These are phyloP conservation scores for Testicularia cyperi DNA, from an alignment of 1,284 basidiomycete genomes.

Conservation along the genomic window DNA sequence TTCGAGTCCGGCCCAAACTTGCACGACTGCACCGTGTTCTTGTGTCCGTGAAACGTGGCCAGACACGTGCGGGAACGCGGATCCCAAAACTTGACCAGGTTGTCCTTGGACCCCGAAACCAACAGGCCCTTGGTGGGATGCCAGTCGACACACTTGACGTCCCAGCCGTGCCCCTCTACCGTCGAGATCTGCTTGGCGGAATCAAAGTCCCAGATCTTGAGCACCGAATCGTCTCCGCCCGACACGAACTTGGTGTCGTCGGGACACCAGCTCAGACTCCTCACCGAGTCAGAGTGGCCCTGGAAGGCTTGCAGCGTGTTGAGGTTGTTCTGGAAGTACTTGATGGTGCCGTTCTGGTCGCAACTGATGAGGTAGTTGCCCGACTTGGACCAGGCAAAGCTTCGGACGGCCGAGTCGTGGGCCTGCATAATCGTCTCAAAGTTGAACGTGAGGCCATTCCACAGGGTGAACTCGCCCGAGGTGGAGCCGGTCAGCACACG, in stretches of 20 bases:
- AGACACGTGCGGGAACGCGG: conserved; percentile 64
- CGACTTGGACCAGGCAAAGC: conserved; percentile 84
- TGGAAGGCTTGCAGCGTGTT: conserved; percentile 94
- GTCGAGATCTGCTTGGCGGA: conserved; percentile 69
- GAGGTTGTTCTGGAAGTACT: conserved; percentile 98
- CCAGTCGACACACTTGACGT: conserved; percentile 98
- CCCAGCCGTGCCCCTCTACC: conserved; percentile 93
- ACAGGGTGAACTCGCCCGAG: conserved; percentile 95
- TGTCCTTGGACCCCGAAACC: conserved; percentile 93
- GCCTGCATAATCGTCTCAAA: conserved; percentile 98
- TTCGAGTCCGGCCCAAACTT: conserved; percentile 86
- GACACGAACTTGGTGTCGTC: conserved; percentile 89
- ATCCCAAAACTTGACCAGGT: conserved; percentile 99
- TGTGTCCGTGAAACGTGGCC: conserved; percentile 75
- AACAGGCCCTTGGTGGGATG: conserved; percentile 93
- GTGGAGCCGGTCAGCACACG: conserved; percentile 91
- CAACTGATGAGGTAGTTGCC: conserved; percentile 87
- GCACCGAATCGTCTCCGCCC: conserved; percentile 88
- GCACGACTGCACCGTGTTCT: conserved; percentile 91
- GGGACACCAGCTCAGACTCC: conserved; percentile 86
- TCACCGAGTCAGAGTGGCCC: conserved; percentile 73
- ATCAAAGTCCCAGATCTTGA: conserved; percentile 94
- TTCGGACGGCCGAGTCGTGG: conserved; percentile 89
- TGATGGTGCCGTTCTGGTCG: conserved; percentile 90
- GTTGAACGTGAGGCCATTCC: conserved; percentile 99